A percentile compares a stretch with the other conserved stretches of the same genome.
Evolutionary conservation across 352 stramenopile species (phyloP).

Genomic region (Vaucheria bursata): DNA sequence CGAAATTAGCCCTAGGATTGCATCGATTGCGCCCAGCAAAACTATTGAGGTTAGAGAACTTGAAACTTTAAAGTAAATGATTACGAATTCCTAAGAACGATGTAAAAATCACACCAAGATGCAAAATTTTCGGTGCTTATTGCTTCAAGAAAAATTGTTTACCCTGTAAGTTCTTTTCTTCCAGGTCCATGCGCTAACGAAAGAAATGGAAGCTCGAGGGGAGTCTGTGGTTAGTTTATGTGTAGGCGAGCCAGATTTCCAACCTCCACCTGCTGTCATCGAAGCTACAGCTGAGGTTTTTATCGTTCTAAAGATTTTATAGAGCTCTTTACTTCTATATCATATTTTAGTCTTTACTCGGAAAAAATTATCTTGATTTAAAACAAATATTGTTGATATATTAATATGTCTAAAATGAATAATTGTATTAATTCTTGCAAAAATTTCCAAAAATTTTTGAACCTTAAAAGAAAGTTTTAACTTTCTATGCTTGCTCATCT

Average conservation of each 20-base stretch:
- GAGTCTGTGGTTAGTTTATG: slow-evolving; percentile 78
- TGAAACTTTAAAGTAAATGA: too few relatives aligned
- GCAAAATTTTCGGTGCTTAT: too few relatives aligned
- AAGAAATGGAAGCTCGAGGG: slow-evolving; percentile 84
- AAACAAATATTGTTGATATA: not conserved
- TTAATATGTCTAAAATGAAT: too few relatives aligned
- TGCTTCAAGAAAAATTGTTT: too few relatives aligned
- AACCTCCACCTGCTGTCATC: slow-evolving; percentile 72
- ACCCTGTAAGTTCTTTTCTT: not conserved
- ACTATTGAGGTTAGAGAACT: slow-evolving; percentile 37
- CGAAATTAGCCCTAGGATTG: slow-evolving; percentile 32
- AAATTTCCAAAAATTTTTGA: too few relatives aligned
- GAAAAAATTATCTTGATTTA: too few relatives aligned
- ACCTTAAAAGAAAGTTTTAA: too few relatives aligned
- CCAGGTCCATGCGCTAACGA: slow-evolving; percentile 80
- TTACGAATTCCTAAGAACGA: too few relatives aligned
- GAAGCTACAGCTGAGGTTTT: slow-evolving; percentile 60
- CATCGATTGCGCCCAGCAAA: slow-evolving; percentile 31
- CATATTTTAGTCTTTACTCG: not conserved
- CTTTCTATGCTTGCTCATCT: too few relatives aligned
- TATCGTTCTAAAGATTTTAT: not conserved
- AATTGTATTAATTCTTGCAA: too few relatives aligned
- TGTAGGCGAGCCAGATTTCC: slow-evolving; percentile 90
- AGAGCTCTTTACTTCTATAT: not conserved
- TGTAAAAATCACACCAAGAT: too few relatives aligned